Evolutionary conservation across 148 eudicot genomes (phyloP), one percentile per base, ranked within the genome.

Genomic region (Camellia japonica): DNA sequence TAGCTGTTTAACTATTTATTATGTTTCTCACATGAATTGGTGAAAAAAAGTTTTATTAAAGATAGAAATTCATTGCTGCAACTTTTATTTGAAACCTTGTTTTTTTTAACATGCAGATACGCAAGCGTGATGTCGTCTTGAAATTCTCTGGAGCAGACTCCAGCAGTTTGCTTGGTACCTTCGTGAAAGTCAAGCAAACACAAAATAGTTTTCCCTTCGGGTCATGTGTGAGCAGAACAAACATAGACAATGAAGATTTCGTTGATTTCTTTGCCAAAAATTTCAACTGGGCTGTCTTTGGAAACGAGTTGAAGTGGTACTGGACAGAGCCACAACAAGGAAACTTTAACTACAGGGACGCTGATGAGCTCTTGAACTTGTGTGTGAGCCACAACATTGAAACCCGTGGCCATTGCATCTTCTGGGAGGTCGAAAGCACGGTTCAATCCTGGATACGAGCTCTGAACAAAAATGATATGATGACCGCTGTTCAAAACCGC

Each of bases 231-330:
- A 90, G 30, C 85, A 79, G 98, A 81, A 71, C 88, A 20, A 91
- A 91, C 84, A 83, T 93, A 64, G 98, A 96, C 87, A 96, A 91
- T 10, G 98, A 96, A 84, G 98, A 93, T 75, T 96, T 89, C 20
- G 91, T 91, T 11, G 83, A 86, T 51, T 96, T 96, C 89, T 92
- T 96, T 52, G 56, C 84, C n/a, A 89, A 92, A 67, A 75, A 93
- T 84, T 96, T 96, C 82, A 93, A 93, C 83, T 96, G 99, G 99
- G 90, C 95, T 3, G 99, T 96, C 19, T 96, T 96, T 75, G 98
- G 86, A 19, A 96, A 96, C 68, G 99, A 96, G 85, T 82, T 96
- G 75, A 96, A 96, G 86, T 96, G 99, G 99, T 93, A 85, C 42
- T 91, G 94, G 95, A 96, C 99, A 3, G 99, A 96, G 85, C 75